Evolutionary conservation across 768 basidiomycete species (phyloP).

Genomic region (Coprinellus micaceus): DNA sequence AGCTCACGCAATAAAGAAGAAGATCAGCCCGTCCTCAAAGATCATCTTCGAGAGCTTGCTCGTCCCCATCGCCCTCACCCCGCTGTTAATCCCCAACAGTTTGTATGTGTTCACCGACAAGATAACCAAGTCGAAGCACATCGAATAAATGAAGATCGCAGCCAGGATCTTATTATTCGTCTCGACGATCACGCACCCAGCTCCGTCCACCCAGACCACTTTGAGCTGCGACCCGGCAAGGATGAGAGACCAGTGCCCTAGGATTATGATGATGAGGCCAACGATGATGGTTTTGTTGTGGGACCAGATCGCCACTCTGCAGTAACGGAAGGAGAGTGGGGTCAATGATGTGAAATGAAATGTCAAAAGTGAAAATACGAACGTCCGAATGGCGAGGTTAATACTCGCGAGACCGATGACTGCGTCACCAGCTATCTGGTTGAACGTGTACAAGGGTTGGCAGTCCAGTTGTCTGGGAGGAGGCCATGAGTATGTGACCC

Average conservation of each 20-base stretch:
- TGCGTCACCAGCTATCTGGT: slow-evolving; percentile 47
- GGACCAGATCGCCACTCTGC: slow-evolving; percentile 60
- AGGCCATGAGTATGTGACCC: not conserved
- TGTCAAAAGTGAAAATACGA: slow-evolving; percentile 16
- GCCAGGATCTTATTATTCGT: slow-evolving; percentile 64
- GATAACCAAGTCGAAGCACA: slow-evolving; percentile 67
- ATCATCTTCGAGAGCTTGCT: slow-evolving; percentile 59
- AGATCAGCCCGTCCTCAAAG: slow-evolving; percentile 69
- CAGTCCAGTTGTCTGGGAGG: slow-evolving; percentile 52
- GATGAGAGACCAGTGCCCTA: slow-evolving; percentile 71
- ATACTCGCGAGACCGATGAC: slow-evolving; percentile 58
- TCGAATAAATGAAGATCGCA: slow-evolving; percentile 72
- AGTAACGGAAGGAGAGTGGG: not conserved
- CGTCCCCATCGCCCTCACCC: slow-evolving; percentile 21
- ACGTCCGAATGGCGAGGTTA: slow-evolving; percentile 60
- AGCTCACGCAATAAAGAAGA: slow-evolving; percentile 68
- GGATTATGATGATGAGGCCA: slow-evolving; percentile 48
- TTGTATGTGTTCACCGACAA: slow-evolving; percentile 59
- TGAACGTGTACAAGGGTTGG: slow-evolving; percentile 61
- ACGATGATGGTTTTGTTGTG: slow-evolving; percentile 51
- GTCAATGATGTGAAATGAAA: not conserved
- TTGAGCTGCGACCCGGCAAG: slow-evolving; percentile 64
- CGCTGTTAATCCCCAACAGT: slow-evolving; percentile 32
- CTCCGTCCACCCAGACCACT: slow-evolving; percentile 46
- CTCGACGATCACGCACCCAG: slow-evolving; percentile 50